phyloP scores from a whole-genome alignment of 1,139 yeast species.

The Pichia sp. region DNA sequence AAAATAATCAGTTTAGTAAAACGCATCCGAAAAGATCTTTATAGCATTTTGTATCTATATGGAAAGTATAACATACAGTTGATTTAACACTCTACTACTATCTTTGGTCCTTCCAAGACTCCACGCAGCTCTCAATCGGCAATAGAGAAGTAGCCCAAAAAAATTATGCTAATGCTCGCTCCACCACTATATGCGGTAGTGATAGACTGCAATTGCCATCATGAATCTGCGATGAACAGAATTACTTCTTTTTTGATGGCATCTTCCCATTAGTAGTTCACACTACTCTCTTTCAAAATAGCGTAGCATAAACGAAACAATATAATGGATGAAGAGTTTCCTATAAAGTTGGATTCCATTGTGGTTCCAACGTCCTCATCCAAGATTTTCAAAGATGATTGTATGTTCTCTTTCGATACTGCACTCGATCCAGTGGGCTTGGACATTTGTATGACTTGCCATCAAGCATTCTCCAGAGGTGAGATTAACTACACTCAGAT shows the following conservation, averaged over 20 bases:
- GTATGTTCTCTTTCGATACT: conserved; percentile 75
- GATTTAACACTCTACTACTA: no score
- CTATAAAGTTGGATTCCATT: conserved; percentile 16
- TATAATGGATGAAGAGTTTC: background rate
- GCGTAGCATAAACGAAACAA: no score
- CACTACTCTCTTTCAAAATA: no score
- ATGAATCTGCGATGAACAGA: background rate
- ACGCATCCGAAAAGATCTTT: no score
- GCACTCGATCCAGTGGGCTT: conserved; percentile 61
- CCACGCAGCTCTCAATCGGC: no score
- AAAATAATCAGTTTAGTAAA: background rate
- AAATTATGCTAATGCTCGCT: background rate
- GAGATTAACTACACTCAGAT: conserved; percentile 50
- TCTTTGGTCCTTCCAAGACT: no score
- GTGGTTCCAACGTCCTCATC: conserved; percentile 19
- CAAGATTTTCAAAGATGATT: conserved; percentile 71
- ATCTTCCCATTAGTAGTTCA: no score
- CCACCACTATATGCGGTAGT: background rate
- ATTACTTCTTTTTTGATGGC: no score
- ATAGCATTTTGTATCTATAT: no score
- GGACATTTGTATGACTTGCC: conserved; percentile 69
- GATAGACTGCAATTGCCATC: background rate
- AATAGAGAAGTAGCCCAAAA: no score
- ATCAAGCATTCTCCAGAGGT: conserved; percentile 54
- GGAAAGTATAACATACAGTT: no score